Evolutionary conservation across 1,284 basidiomycete genomes (phyloP), one percentile per base, ranked within the genome.

Genomic region (Irpex rosettiformis): DNA sequence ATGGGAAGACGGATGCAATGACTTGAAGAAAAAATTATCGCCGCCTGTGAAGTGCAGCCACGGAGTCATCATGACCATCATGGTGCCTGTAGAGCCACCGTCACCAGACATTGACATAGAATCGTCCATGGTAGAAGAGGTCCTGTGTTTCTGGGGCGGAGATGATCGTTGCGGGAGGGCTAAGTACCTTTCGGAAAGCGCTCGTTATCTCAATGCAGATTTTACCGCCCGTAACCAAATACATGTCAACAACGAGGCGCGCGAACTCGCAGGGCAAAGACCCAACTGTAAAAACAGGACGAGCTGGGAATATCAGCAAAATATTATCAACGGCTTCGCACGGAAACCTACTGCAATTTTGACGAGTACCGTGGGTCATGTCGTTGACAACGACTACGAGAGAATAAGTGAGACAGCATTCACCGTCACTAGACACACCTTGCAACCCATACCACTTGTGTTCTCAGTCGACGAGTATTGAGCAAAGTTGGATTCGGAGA

Each of bases 11-110:
- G 93, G 92, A 2, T 73, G 74, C 85, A 89, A 91, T 1, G 79
- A 73, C 62, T 82, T 67, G 75, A 94, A 93, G 72, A 84, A 80
- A 3, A 94, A 77, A 51, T 76, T 73, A 63, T 91, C 88, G 3
- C 82, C 80, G 4, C 74, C 72, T 13, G 78, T 77, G 63, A 90
- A 86, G 67, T 91, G 89, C 22, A 92, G 72, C 69, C 79, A 89
- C 0, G 86, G 82, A 2, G 73, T 75, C 88, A 87, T 88, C 58
- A 69, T 74, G 55, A 54, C 67, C 51, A 65, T 67, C 56, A 67
- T 67, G 13, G 11, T 53, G 30, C 27, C 45, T 28, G 55, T 13
- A n/a, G 47, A 22, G 16, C 6, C 10, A 8, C 57, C 56, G 28
- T 55, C 55, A 21, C 58, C 37, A n/a, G n/a, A n/a, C 33, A 43